A percentile compares a stretch with the other conserved stretches of the same genome.
phyloP scores from a whole-genome alignment of 176 grass and related monocot species.

The Dactylis glomerata region DNA sequence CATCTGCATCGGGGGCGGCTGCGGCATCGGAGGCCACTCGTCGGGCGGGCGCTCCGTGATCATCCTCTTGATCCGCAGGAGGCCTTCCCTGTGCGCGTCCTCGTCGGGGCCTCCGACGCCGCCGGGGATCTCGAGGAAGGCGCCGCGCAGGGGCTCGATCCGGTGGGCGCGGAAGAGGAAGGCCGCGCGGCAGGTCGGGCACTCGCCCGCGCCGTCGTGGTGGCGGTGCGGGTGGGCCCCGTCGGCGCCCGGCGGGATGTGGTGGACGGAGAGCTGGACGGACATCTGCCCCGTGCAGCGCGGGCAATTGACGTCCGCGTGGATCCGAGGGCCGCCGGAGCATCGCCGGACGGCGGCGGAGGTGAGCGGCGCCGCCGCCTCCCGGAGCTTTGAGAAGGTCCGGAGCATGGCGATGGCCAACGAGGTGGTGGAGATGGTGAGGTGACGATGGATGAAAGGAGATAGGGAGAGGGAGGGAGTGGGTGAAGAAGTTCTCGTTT shows the following conservation, averaged over 20 bases:
- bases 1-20: conserved; percentile 34
- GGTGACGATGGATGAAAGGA: background rate
- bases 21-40: conserved; percentile 39
- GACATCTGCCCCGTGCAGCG: conserved; percentile 54
- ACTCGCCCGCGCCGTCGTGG: conserved; percentile 45
- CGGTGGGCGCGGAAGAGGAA: conserved; percentile 65
- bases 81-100: conserved; percentile 7
- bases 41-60: conserved; percentile 56
- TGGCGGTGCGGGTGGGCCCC: background rate
- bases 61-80: conserved; percentile 40
- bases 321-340: conserved; percentile 47
- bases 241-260: background rate
- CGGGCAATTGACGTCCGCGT: conserved; percentile 62
- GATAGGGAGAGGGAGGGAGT: conserved; percentile 29
- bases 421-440: conserved; percentile 1
- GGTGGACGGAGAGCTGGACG: conserved; percentile 53
- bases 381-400: conserved; percentile 42
- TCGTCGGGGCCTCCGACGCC: conserved; percentile 18
- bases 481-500: conserved; percentile 16
- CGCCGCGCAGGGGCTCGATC: conserved; percentile 66
- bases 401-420: conserved; percentile 32
- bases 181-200: conserved; percentile 48
- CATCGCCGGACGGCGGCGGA: conserved; percentile 24
- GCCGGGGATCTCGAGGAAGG: conserved; percentile 67
- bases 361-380: conserved; percentile 33